phyloP scores from a whole-genome alignment of 495 filamentous ascomycete species.

The Penicillium taxi region DNA sequence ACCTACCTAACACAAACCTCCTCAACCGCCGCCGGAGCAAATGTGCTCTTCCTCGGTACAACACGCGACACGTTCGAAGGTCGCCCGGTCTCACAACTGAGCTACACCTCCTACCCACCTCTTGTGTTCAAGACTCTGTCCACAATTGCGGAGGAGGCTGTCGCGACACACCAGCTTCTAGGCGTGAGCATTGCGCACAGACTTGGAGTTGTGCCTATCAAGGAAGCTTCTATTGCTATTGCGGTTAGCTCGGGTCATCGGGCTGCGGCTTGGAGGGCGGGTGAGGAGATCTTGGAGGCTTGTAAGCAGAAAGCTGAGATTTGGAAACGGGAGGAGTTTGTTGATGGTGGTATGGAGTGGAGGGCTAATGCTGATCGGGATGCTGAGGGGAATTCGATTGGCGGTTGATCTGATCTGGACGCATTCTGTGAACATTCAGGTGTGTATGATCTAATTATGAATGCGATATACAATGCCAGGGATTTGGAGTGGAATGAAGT shows the following conservation, averaged over 20 bases:
- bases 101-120: slow-evolving; percentile 74
- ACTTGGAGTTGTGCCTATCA: slow-evolving; percentile 77
- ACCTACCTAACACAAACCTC: slow-evolving; percentile 58
- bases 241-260: slow-evolving; percentile 80
- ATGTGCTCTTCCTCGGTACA: slow-evolving; percentile 82
- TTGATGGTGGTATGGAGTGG: slow-evolving; percentile 73
- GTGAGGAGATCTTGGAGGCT: slow-evolving; percentile 81
- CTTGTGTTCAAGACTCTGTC: slow-evolving; percentile 70
- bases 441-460: neutral
- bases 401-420: slow-evolving; percentile 2
- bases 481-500: no score
- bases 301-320: slow-evolving; percentile 84
- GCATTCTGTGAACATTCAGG: slow-evolving; percentile 1
- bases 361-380: slow-evolving; percentile 80
- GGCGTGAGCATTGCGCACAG: slow-evolving; percentile 77
- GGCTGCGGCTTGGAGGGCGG: slow-evolving; percentile 79
- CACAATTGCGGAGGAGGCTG: slow-evolving; percentile 54
- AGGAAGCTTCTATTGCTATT: slow-evolving; percentile 87
- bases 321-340: slow-evolving; percentile 94
- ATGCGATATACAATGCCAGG: neutral
- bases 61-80: slow-evolving; percentile 76
- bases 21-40: slow-evolving; percentile 76
- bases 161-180: slow-evolving; percentile 51
- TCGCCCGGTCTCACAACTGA: slow-evolving; percentile 66
- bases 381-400: slow-evolving; percentile 34